Evolutionary conservation across 1,284 basidiomycete genomes (phyloP).

Genomic region (Rhodotorula sp.): DNA sequence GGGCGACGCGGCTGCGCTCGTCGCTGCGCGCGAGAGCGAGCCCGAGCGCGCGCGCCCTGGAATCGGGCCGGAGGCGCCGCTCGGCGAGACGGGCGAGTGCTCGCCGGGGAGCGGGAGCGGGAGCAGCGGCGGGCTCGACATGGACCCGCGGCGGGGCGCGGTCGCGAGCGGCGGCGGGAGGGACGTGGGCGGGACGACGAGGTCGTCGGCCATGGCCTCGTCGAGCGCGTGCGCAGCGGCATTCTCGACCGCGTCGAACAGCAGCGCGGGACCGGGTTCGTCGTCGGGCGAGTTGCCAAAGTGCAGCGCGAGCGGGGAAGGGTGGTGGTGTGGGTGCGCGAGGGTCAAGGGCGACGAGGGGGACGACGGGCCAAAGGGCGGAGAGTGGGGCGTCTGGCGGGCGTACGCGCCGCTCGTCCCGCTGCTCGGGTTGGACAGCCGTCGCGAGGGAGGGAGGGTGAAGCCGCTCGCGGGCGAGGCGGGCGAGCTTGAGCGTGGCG

Average conservation of each 20-base stretch:
- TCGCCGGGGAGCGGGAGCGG: conserved; percentile 8
- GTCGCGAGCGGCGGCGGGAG: not conserved
- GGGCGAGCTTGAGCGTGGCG: conserved; percentile 12
- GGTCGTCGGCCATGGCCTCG: conserved; percentile 14
- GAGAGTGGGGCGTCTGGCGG: too few species aligned
- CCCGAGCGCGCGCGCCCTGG: conserved; percentile 1
- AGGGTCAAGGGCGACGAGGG: not conserved
- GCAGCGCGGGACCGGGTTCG: not conserved
- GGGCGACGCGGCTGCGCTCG: not conserved
- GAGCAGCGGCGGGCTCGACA: conserved; percentile 10
- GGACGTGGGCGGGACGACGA: not conserved
- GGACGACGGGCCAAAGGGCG: too few species aligned
- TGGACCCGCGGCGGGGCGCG: not conserved
- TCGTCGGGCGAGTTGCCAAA: not conserved
- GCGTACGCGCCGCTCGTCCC: too few species aligned
- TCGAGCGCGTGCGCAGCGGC: conserved; percentile 1
- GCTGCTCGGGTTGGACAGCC: too few species aligned
- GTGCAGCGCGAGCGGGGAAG: conserved; percentile 1
- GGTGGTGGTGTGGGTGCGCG: not conserved
- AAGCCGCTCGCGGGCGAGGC: conserved; percentile 3
- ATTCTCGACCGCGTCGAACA: not conserved
- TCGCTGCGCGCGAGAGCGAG: not conserved
- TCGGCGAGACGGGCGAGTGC: not conserved
- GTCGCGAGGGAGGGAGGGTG: not conserved
- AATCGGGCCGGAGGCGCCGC: too few species aligned